Evolutionary conservation across 2,329 filamentous ascomycete species (phyloP).

Genomic region (Talaromyces verruculosus): DNA sequence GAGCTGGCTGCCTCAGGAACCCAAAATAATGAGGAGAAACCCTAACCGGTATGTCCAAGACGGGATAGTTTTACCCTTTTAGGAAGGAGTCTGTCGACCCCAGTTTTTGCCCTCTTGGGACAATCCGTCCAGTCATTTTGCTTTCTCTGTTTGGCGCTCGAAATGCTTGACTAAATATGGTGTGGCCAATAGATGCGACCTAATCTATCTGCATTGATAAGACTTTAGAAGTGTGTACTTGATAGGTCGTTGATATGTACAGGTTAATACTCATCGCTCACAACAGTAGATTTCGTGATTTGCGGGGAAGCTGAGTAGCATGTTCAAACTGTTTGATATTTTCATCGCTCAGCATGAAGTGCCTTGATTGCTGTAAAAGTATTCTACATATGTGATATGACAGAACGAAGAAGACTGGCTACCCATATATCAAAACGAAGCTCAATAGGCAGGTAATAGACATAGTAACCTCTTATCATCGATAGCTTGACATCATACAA

Average conservation of each 20-base stretch:
- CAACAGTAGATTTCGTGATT: neutral
- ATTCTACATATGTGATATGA: neutral
- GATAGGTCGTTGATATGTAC: neutral
- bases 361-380: neutral
- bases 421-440: neutral
- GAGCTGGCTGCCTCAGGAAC: neutral
- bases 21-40: neutral
- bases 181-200: neutral
- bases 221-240: neutral
- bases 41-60: slow-evolving; percentile 1
- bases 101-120: slow-evolving; percentile 18
- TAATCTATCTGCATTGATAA: neutral
- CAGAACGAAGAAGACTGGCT: too few species aligned
- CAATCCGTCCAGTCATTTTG: slow-evolving; percentile 15
- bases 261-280: neutral
- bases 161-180: neutral
- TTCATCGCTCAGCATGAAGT: neutral
- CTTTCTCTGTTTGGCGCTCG: neutral
- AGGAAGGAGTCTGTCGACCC: slow-evolving; percentile 10
- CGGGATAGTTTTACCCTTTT: slow-evolving; percentile 22
- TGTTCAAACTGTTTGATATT: neutral
- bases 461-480: neutral
- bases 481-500: neutral
- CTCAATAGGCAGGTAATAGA: neutral
- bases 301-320: neutral